phyloP scores from a whole-genome alignment of 495 filamentous ascomycete genomes.

The Tuber borchii region DNA sequence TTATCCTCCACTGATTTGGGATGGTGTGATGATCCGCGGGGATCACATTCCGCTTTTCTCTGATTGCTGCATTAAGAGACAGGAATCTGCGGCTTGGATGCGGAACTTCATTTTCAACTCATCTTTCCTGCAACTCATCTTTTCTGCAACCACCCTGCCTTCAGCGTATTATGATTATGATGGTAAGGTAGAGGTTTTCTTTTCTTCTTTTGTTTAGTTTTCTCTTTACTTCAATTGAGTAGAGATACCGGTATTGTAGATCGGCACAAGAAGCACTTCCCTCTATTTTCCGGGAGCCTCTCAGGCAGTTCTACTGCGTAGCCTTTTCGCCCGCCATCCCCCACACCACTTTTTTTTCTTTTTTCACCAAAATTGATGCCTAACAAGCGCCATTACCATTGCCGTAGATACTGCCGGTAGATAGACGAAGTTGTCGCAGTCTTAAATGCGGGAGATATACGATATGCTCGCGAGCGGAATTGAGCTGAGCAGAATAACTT shows the following conservation, averaged over 20 bases:
- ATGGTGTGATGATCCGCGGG: slow-evolving; percentile 1
- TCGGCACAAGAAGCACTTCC: not conserved
- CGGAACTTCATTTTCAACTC: not conserved
- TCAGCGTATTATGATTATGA: not conserved
- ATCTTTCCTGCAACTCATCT: slow-evolving; percentile 4
- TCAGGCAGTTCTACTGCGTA: not conserved
- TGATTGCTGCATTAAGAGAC: not conserved
- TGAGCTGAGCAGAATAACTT: not conserved
- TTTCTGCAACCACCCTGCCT: not conserved
- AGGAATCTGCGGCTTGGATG: not conserved
- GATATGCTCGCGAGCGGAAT: not conserved
- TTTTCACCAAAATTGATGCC: not conserved
- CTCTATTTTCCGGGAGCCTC: not conserved
- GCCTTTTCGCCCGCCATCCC: not conserved
- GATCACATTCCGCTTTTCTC: not conserved
- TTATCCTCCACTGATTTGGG: not conserved
- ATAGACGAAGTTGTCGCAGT: not conserved
- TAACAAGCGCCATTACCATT: not conserved
- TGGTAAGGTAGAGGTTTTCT: not conserved
- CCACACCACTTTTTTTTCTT: not conserved
- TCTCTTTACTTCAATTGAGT: not conserved
- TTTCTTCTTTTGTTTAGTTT: not conserved
- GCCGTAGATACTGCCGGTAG: not conserved
- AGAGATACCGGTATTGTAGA: not conserved
- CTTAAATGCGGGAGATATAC: not conserved